These are phyloP conservation scores for Chamaecrista fasciculata DNA, from an alignment of 306 rosid genomes.

Conservation along the genomic window DNA sequence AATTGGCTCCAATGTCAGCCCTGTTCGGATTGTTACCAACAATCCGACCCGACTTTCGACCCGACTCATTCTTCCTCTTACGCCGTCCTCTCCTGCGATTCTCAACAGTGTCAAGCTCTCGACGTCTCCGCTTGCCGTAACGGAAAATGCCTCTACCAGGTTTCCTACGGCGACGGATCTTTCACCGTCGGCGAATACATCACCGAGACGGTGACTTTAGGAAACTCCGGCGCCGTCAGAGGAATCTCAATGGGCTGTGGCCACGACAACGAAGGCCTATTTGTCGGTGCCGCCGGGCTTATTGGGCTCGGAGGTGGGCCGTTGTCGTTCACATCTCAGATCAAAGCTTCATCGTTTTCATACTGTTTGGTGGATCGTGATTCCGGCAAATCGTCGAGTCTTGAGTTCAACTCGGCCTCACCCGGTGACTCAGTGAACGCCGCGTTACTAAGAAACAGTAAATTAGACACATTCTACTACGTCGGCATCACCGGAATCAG, in stretches of 20 bases:
- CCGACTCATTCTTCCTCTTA: slow-evolving; percentile 58
- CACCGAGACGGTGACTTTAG: slow-evolving; percentile 76
- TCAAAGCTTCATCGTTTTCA: slow-evolving; percentile 73
- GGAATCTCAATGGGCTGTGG: slow-evolving; percentile 76
- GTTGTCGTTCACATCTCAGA: slow-evolving; percentile 55
- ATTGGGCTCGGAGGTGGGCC: slow-evolving; percentile 91
- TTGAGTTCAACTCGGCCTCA: slow-evolving; percentile 75
- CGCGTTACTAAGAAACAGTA: slow-evolving; percentile 37
- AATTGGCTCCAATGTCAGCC: slow-evolving; percentile 94
- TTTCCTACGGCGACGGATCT: slow-evolving; percentile 81
- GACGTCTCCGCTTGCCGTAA: slow-evolving; percentile 46
- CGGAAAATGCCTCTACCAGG: slow-evolving; percentile 69
- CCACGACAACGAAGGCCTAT: slow-evolving; percentile 80
- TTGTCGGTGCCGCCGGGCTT: slow-evolving; percentile 73
- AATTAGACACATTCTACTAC: slow-evolving; percentile 57
- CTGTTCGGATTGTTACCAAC: slow-evolving; percentile 81
- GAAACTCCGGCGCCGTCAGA: slow-evolving; percentile 46
- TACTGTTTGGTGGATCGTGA: slow-evolving; percentile 90
- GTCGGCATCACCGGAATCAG: slow-evolving; percentile 58
- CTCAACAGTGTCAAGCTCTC: slow-evolving; percentile 51
- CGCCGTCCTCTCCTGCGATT: slow-evolving; percentile 47
- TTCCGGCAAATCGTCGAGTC: slow-evolving; percentile 61
- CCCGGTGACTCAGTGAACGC: slow-evolving; percentile 64
- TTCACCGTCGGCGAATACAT: slow-evolving; percentile 73
- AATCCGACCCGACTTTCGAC: slow-evolving; percentile 74